Base-by-base conservation (phyloP, 371 early-diverging fungal genomes). In the Catenaria anguillulae region DNA sequence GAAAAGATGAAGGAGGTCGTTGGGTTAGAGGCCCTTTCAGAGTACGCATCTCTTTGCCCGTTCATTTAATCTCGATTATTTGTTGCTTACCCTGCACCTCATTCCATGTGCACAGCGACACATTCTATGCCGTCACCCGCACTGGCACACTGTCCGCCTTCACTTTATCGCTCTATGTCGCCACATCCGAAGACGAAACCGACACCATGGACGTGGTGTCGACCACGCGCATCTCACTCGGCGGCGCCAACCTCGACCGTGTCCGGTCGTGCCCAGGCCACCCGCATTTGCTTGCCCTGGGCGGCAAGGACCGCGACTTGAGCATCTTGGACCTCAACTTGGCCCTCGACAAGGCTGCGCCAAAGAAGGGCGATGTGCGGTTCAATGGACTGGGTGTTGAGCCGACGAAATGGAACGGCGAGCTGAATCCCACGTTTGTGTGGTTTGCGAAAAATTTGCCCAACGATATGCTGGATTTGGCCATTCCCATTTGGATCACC, bases 401-500 rank as follows among this genome's bases (percentile, higher is more conserved):
- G 29, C 52, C 52, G 29, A 29, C 52, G 0, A 31, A 2, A 8
- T 50, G 52, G 52, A 50, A 26, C 29, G 52, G 52, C 26, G 52
- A 50, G 52, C 29, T 50, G 52, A 26, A 29, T 2, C 52, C 68
- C 29, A 71, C 70, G 31, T 73, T 79, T 33, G 8, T 83, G 12
- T 84, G 83, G 65, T 76, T 75, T 58, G 80, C 85, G 35, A 79
- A 83, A 65, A 83, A 87, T 65, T 80, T 84, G 54, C 69, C 72
- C 23, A 52, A 64, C 62, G 90, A 92, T 61, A 73, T 79, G 61
- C 73, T 94, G 65, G 87, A 88, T 68, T 66, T 94, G 62, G 79
- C 85, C 26, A 84, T 85, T 31, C 90, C 90, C 4, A 82, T 94
- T 5, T 90, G 90, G 87, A 83, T 91, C 56, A 89, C 88, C 2